Conservation (phyloP, 2,329 filamentous ascomycete species). For the Geosmithia morbida region DNA sequence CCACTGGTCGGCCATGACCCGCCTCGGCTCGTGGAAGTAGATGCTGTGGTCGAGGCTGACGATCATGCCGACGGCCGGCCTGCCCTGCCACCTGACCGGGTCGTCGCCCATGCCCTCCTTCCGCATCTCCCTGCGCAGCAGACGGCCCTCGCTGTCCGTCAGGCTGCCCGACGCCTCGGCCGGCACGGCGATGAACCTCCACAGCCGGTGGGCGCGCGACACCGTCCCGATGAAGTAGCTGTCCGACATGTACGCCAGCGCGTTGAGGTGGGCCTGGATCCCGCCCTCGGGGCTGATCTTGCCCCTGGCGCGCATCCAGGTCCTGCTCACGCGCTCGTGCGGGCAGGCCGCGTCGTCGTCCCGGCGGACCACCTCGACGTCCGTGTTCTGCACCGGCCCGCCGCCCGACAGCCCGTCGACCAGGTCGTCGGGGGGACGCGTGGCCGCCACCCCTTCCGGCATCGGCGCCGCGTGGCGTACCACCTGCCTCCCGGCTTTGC, state of each 20-base stretch:
- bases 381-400: conserved; percentile 29
- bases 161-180: conserved; percentile 38
- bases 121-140: conserved; percentile 18
- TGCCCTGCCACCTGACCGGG: conserved; percentile 31
- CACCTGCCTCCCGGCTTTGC: conserved; percentile 30
- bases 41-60: conserved; percentile 66
- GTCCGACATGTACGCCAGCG: conserved; percentile 87
- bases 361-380: conserved; percentile 21
- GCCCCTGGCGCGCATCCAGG: conserved; percentile 65
- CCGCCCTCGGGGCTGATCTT: conserved; percentile 60
- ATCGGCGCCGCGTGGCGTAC: conserved; percentile 53
- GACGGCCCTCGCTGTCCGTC: conserved; percentile 17
- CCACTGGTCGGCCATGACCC: conserved; percentile 54
- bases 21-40: conserved; percentile 49
- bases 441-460: conserved; percentile 22
- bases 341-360: conserved; percentile 31
- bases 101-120: conserved; percentile 23
- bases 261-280: conserved; percentile 67
- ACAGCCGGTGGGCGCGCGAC: conserved; percentile 64
- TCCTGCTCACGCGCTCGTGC: conserved; percentile 52
- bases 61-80: conserved; percentile 65
- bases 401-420: conserved; percentile 8
- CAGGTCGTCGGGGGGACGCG: conserved; percentile 12
- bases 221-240: conserved; percentile 89
- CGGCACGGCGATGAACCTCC: conserved; percentile 52